Evolutionary conservation across 768 basidiomycete genomes (phyloP), one percentile per base, ranked within the genome.

Genomic region (Xerocomellus dryophilus): DNA sequence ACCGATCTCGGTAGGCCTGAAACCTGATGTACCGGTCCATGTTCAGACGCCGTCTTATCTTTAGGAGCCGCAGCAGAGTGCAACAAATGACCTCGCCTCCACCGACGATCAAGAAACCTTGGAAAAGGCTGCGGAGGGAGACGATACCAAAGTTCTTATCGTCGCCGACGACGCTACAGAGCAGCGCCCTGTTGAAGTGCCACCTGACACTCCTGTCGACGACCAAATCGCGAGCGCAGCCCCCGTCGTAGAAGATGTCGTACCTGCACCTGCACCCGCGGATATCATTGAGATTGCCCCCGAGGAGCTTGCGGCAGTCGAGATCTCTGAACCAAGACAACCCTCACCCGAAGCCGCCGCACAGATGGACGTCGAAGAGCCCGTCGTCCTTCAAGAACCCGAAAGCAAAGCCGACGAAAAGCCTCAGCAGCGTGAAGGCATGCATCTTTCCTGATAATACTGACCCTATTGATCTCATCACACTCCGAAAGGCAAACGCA

Each of bases 401-500:
- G 65, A 64, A 31, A 14, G 49, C 2, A 53, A 42, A 31, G 7
- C 47, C 10, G 12, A 34, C 39, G 49, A 35, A 31, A 46, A 59
- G 23, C 10, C 45, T 27, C 58, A 54, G 25, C 54, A 58, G 10
- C 68, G 64, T 12, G 68, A 70, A 59, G 64, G 69, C 39, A 57
- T 41, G 47, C 25, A 5, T 41, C 12, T 7, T 35, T 18, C 15
- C 10, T 31, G 29, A 17, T 18, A 12, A 12, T 31, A 21, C n/a
- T 27, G 12, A 1, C 7, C 12, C 9, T 43, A 15, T 25, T 59
- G 10, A 68, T 29, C 14, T 3, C 3, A 12, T 23, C 23, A 5
- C 25, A 20, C 43, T 12, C 43, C 39, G 4, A 31, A 34, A 68
- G 67, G 60, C 34, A 68, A 68, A 51, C 68, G 67, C 56, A 68